A percentile compares a stretch with the other conserved stretches of the same genome.
Conservation (phyloP, 345 rosid species). For the Punica granatum region DNA sequence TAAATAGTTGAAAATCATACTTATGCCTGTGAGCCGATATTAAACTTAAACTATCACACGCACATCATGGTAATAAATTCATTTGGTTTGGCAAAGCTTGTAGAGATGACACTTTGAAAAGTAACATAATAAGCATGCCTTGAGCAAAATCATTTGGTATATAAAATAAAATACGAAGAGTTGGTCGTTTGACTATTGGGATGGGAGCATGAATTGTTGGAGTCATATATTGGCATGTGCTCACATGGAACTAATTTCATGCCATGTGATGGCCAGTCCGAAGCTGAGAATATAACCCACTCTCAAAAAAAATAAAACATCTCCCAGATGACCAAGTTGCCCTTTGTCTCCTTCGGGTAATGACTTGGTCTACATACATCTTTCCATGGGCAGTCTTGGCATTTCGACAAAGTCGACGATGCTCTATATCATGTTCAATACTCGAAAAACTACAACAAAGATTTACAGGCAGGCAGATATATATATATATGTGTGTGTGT, state of each 20-base stretch:
- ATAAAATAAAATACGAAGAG: not conserved
- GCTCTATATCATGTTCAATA: not conserved
- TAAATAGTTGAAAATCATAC: no score
- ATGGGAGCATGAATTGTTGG: conserved; percentile 1
- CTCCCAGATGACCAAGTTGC: not conserved
- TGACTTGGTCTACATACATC: not conserved
- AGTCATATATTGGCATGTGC: not conserved
- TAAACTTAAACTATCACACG: no score
- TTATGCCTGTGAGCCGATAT: no score
- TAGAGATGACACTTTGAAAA: no score
- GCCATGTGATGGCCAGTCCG: conserved; percentile 1
- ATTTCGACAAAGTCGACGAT: not conserved
- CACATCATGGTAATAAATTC: no score
- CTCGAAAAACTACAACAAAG: not conserved
- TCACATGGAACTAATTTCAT: not conserved
- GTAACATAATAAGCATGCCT: not conserved
- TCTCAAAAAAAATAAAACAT: not conserved
- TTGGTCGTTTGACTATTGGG: conserved; percentile 1
- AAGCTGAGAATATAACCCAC: not conserved
- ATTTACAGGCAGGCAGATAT: no score
- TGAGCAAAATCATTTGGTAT: not conserved
- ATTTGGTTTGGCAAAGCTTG: no score
- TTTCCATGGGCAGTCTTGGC: not conserved
- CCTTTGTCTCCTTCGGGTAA: not conserved
- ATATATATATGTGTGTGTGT: no score